Conservation (phyloP, 2,329 filamentous ascomycete genomes). For the Teratosphaeriaceae sp. region DNA sequence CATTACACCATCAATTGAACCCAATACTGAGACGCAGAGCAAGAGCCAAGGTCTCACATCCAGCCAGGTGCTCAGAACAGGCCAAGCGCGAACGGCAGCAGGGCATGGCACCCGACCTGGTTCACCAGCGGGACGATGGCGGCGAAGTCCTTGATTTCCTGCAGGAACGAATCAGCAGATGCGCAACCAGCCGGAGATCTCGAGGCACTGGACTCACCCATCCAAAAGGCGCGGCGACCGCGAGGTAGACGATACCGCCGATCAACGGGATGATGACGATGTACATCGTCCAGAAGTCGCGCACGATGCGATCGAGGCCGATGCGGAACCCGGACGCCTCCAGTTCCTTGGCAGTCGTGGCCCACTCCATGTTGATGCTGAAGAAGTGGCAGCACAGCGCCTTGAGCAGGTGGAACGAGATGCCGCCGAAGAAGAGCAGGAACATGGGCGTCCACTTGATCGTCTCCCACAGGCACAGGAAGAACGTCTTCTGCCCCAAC, state of each 20-base stretch:
- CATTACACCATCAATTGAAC: no score
- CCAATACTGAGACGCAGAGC: no score
- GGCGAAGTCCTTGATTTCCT: conserved; percentile 16
- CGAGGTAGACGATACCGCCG: conserved; percentile 19
- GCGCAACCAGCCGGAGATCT: no score
- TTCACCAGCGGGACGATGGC: conserved; percentile 19
- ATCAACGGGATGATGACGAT: conserved; percentile 13
- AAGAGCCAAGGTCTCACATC: no score
- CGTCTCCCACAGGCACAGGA: conserved; percentile 45
- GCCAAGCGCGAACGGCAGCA: conserved; percentile 17
- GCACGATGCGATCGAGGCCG: conserved; percentile 16
- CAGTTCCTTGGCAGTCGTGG: conserved; percentile 50
- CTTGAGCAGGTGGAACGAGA: conserved; percentile 34
- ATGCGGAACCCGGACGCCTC: conserved; percentile 14
- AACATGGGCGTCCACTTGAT: conserved; percentile 59
- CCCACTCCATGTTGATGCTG: conserved; percentile 41
- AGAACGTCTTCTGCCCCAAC: conserved; percentile 55
- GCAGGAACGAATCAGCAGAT: no score
- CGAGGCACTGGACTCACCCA: no score
- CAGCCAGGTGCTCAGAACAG: no score
- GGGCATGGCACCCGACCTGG: conserved; percentile 16
- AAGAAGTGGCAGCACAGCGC: conserved; percentile 35
- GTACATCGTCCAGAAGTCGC: conserved; percentile 20
- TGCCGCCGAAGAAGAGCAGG: conserved; percentile 34
- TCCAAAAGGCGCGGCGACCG: conserved; percentile 13